Evolutionary conservation across 371 early-diverging fungal species (phyloP).

Genomic region (Fennellomyces sp.): DNA sequence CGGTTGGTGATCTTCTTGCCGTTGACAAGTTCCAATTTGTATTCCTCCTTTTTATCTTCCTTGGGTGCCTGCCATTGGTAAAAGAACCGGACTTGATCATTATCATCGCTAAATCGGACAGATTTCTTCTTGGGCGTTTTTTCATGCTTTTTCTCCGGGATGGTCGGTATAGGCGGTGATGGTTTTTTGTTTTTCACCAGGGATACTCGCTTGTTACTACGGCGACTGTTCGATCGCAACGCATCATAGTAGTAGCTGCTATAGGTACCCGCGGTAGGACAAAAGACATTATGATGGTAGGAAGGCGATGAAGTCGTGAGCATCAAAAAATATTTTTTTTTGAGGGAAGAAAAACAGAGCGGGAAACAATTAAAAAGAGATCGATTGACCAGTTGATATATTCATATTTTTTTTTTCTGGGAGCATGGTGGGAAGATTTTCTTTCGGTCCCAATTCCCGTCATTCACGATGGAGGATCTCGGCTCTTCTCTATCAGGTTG

Average conservation of each 20-base stretch:
- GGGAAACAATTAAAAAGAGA: no score
- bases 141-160: not conserved
- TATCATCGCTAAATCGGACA: conserved; percentile 10
- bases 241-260: conserved; percentile 9
- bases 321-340: no score
- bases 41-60: not conserved
- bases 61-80: conserved; percentile 13
- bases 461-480: not conserved
- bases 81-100: conserved; percentile 8
- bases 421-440: conserved; percentile 4
- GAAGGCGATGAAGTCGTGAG: not conserved
- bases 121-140: conserved; percentile 11
- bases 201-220: conserved; percentile 4
- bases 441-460: conserved; percentile 1
- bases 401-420: not conserved
- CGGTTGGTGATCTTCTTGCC: not conserved
- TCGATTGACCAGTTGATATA: no score
- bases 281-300: conserved; percentile 3
- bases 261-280: not conserved
- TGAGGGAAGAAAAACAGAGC: not conserved
- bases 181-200: not conserved
- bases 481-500: not conserved
- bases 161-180: not conserved
- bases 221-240: not conserved
- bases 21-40: not conserved